These are phyloP conservation scores for Gossypium davidsonii DNA, from an alignment of 441 rosid genomes.

Conservation along the genomic window DNA sequence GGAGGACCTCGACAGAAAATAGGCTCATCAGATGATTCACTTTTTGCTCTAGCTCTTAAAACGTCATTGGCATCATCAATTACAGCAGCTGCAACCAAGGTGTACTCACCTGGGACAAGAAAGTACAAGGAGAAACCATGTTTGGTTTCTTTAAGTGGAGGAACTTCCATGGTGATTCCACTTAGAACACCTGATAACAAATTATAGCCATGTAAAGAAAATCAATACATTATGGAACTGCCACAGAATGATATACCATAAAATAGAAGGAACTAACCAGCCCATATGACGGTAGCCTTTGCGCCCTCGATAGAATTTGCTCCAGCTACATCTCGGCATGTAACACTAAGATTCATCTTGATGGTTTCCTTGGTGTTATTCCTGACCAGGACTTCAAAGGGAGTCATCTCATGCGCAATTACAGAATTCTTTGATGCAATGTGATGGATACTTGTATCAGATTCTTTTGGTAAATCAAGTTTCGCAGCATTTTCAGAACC, in stretches of 20 bases:
- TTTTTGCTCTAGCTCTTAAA: conserved; percentile 77
- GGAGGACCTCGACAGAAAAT: conserved; percentile 90
- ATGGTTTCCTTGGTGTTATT: conserved; percentile 79
- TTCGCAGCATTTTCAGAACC: conserved; percentile 16
- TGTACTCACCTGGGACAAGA: conserved; percentile 91
- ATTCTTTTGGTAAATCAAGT: conserved; percentile 21
- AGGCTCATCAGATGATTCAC: conserved; percentile 67
- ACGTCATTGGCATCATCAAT: conserved; percentile 76
- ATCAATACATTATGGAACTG: neutral
- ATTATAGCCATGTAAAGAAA: neutral
- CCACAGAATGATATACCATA: neutral
- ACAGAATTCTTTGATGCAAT: conserved; percentile 45
- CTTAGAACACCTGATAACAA: conserved; percentile 51
- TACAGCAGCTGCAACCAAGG: conserved; percentile 75
- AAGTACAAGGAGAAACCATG: conserved; percentile 78
- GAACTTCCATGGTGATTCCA: conserved; percentile 71
- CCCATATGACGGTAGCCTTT: conserved; percentile 80
- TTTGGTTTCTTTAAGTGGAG: conserved; percentile 69
- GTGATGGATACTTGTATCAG: conserved; percentile 17
- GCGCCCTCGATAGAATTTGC: conserved; percentile 79
- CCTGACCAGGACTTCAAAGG: conserved; percentile 79
- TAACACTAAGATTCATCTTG: conserved; percentile 67
- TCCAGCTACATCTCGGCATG: conserved; percentile 95
- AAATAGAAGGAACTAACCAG: conserved; percentile 43
- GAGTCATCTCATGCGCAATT: conserved; percentile 72